Evolutionary conservation across 2,329 filamentous ascomycete species (phyloP).

Genomic region (Penicillium sp.): DNA sequence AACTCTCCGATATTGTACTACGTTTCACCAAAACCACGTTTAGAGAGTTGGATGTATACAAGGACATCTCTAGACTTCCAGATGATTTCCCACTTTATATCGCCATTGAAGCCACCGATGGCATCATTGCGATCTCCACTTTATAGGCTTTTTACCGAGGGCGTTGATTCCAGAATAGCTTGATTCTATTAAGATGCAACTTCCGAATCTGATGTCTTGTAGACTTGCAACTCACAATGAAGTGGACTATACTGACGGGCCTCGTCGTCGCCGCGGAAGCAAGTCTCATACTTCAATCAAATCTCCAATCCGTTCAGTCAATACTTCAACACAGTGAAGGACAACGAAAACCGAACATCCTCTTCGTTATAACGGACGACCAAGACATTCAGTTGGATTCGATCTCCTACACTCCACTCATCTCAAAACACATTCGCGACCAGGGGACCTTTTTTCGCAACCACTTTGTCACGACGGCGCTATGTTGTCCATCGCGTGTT

Average conservation of each 20-base stretch:
- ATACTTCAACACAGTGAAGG: conserved; percentile 9
- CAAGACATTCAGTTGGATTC: conserved; percentile 64
- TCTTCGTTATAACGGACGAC: conserved; percentile 68
- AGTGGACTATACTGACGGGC: conserved; percentile 14
- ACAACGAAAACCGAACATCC: conserved; percentile 52
- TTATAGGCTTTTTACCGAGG: no score
- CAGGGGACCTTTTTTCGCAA: conserved; percentile 60
- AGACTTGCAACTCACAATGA: no score
- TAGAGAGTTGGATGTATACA: no score
- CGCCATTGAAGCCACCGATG: conserved; percentile 12
- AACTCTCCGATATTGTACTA: not conserved
- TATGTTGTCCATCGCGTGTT: conserved; percentile 68
- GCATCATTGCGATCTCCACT: conserved; percentile 12
- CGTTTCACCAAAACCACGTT: not conserved
- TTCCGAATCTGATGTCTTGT: no score
- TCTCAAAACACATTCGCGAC: conserved; percentile 57
- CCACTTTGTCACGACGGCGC: conserved; percentile 65
- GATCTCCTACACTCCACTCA: conserved; percentile 58
- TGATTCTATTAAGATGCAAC: no score
- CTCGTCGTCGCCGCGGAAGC: conserved; percentile 18
- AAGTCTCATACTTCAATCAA: conserved; percentile 3
- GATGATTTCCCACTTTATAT: no score
- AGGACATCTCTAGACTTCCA: no score
- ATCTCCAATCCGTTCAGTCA: conserved; percentile 9
- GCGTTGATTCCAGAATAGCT: no score